Conservation (phyloP, 2,329 filamentous ascomycete genomes). For the Nemania serpens region DNA sequence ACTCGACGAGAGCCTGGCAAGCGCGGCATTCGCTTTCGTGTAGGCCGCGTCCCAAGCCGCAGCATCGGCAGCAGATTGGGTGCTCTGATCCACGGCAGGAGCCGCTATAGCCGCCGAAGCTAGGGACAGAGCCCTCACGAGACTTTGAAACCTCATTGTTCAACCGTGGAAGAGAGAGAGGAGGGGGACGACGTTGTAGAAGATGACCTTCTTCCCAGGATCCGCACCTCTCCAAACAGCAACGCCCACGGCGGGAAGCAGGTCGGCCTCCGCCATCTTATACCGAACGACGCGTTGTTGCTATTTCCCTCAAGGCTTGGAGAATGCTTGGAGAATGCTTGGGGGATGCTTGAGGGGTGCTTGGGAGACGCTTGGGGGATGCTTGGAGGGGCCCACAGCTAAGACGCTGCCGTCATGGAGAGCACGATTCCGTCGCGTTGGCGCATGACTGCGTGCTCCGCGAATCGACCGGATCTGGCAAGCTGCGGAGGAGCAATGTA, state of each 20-base stretch:
- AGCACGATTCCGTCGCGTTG: slow-evolving; percentile 4
- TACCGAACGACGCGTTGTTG: slow-evolving; percentile 18
- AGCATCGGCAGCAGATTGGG: slow-evolving; percentile 15
- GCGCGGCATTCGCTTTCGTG: slow-evolving; percentile 67
- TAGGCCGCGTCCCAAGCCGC: slow-evolving; percentile 69
- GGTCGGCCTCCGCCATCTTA: slow-evolving; percentile 24
- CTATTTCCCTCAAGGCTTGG: slow-evolving; percentile 3
- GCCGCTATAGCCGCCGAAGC: slow-evolving; percentile 24
- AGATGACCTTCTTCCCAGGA: neutral
- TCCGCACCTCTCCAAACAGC: neutral
- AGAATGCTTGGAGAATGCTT: neutral
- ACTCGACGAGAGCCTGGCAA: slow-evolving; percentile 69
- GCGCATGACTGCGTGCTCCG: slow-evolving; percentile 19
- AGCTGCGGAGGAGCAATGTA: slow-evolving; percentile 38
- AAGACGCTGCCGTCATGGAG: slow-evolving; percentile 22
- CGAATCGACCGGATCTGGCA: slow-evolving; percentile 35
- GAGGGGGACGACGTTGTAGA: neutral
- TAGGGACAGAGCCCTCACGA: slow-evolving; percentile 30
- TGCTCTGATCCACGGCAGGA: slow-evolving; percentile 11
- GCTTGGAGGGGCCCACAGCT: slow-evolving; percentile 19
- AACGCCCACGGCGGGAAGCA: neutral
- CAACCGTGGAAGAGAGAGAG: neutral
- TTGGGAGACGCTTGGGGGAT: slow-evolving; percentile 1
- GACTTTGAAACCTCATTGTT: slow-evolving; percentile 32
- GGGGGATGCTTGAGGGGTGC: neutral